Base-by-base conservation (phyloP, 257 asterid genomes). In the Handroanthus guayacan region DNA sequence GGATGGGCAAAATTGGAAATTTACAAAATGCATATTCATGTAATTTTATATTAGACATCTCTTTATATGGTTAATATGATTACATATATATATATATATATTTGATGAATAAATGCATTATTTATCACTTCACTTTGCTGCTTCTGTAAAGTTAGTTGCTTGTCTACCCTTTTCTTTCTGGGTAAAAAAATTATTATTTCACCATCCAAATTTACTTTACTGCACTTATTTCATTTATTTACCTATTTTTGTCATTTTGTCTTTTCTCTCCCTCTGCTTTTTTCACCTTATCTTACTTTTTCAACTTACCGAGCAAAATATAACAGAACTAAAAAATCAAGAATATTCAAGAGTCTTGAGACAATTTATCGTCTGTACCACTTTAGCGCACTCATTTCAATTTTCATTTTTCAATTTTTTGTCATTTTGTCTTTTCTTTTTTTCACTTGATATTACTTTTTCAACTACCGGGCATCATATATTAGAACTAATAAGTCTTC, bases 41-140 rank as follows among this genome's bases (percentile, higher is more conserved):
- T 37, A 72, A 61, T 76, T 62, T 14, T 56, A 55, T 37, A 77
- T 63, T 69, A 31, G 50, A 16, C 3, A 14, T 57, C 51, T 66
- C 63, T 64, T 44, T 74, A 11, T n/a, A 38, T 75, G 45, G 41
- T n/a, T 37, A 3, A 62, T 38, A 5, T 48, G 54, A 72, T 65
- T 47, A 31, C 44, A 25, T 13, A 54, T 71, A 2, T 2, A 14
- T 68, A 72, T 56, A 34, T 61, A 12, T 57, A 52, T 74, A 69
- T 25, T 61, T 48, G 51, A 43, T 67, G 31, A 13, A 64, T 74
- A 16, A 75, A 68, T 83, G 79, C 81, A 76, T 78, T 82, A 65
- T 79, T 71, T 75, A 57, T 82, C 75, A 83, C 88, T 82, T 82
- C 81, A 82, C 86, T 84, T 84, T 81, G 83, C 81, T 77, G 72